Evolutionary conservation across 371 early-diverging fungal genomes (phyloP).

Genomic region (Apophysomyces variabilis): DNA sequence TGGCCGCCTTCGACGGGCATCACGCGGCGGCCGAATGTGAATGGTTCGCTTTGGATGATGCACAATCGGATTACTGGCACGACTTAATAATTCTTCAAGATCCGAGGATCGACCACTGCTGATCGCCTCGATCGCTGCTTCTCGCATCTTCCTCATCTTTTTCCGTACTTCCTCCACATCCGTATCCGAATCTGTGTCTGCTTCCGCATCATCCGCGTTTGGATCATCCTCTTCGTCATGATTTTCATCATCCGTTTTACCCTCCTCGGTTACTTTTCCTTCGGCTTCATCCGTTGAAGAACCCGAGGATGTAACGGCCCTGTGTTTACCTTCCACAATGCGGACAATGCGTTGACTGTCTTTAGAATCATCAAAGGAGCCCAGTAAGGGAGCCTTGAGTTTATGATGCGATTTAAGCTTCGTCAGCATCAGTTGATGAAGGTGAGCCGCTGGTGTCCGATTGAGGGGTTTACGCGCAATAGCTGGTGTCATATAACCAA

Average conservation of each 20-base stretch:
- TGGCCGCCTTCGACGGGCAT: neutral
- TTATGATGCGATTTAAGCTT: conserved; percentile 9
- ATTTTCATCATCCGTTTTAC: neutral
- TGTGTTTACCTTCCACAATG: neutral
- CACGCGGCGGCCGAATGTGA: neutral
- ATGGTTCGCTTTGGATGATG: conserved; percentile 9
- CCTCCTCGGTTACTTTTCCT: neutral
- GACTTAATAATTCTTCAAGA: conserved; percentile 41
- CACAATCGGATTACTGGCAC: conserved; percentile 37
- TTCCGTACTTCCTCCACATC: conserved; percentile 40
- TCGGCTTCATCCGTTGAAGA: neutral
- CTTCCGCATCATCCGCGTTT: conserved; percentile 10
- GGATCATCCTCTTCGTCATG: neutral
- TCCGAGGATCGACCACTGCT: conserved; percentile 34
- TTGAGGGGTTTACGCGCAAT: conserved; percentile 13
- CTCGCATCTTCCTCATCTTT: conserved; percentile 39
- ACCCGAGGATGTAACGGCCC: neutral
- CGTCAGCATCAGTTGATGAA: conserved; percentile 24
- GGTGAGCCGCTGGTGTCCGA: conserved; percentile 23
- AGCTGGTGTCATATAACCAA: conserved; percentile 1
- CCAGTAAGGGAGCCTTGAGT: conserved; percentile 18
- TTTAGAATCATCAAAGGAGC: conserved; percentile 9
- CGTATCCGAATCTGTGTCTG: conserved; percentile 37
- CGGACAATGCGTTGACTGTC: neutral
- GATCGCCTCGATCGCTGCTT: conserved; percentile 46